A percentile compares a stretch with the other conserved stretches of the same genome.
These are phyloP conservation scores for Termitomyces heimii DNA, from an alignment of 768 basidiomycete genomes.

Conservation along the genomic window DNA sequence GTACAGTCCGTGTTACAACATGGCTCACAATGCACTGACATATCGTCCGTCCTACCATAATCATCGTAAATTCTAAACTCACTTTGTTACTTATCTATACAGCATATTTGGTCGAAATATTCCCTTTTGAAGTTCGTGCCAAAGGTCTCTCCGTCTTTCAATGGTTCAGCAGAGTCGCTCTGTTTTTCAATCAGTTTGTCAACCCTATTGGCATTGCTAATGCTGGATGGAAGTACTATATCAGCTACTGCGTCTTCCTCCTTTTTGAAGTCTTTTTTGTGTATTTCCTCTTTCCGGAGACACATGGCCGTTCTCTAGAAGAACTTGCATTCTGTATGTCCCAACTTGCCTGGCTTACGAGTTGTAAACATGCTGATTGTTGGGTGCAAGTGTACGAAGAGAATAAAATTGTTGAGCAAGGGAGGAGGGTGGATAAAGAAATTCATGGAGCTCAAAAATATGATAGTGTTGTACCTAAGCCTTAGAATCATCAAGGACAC, in stretches of 20 bases:
- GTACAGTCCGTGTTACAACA: slow-evolving; percentile 50
- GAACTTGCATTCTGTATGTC: slow-evolving; percentile 55
- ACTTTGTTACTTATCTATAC: slow-evolving; percentile 23
- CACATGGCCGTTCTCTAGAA: slow-evolving; percentile 41
- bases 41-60: slow-evolving; percentile 27
- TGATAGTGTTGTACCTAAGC: neutral
- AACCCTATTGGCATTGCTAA: slow-evolving; percentile 58
- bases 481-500: too few species aligned
- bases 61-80: neutral
- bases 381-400: slow-evolving; percentile 32
- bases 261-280: slow-evolving; percentile 49
- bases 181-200: slow-evolving; percentile 61
- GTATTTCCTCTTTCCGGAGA: slow-evolving; percentile 61
- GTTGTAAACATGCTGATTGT: neutral
- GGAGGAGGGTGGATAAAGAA: slow-evolving; percentile 33
- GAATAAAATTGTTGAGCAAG: slow-evolving; percentile 33
- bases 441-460: slow-evolving; percentile 14
- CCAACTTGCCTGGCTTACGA: neutral
- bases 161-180: slow-evolving; percentile 45
- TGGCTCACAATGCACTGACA: slow-evolving; percentile 51
- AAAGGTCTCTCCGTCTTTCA: slow-evolving; percentile 59
- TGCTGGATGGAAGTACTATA: slow-evolving; percentile 55
- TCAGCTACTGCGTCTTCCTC: slow-evolving; percentile 49
- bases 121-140: slow-evolving; percentile 58
- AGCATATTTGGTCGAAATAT: slow-evolving; percentile 63